Conservation (phyloP, 805 yeast genomes). For the Cyberlindnera euphorbiae region DNA sequence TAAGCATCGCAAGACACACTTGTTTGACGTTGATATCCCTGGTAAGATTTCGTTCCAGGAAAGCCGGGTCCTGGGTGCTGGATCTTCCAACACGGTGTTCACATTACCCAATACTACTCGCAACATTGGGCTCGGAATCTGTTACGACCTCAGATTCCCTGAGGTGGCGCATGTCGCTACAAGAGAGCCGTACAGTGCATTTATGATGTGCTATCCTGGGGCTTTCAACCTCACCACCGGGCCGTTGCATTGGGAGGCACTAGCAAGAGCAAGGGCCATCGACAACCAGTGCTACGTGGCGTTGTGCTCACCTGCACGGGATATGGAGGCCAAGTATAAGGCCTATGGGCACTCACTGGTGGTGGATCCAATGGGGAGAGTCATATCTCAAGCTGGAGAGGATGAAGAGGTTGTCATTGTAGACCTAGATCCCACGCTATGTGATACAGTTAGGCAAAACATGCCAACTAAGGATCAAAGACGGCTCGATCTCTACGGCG, state of each 20-base stretch:
- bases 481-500: conserved; percentile 48
- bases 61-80: conserved; percentile 25
- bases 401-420: conserved; percentile 69
- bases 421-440: conserved; percentile 53
- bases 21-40: conserved; percentile 54
- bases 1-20: conserved; percentile 19
- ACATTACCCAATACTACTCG: conserved; percentile 48
- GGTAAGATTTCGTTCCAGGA: conserved; percentile 87
- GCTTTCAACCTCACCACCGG: conserved; percentile 85
- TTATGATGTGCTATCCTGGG: conserved; percentile 77
- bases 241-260: conserved; percentile 76
- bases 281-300: conserved; percentile 72
- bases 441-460: conserved; percentile 50
- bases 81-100: conserved; percentile 13
- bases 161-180: conserved; percentile 65
- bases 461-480: conserved; percentile 67
- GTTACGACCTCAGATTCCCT: conserved; percentile 79
- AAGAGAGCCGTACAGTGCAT: conserved; percentile 40
- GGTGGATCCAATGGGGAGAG: conserved; percentile 57
- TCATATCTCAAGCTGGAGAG: conserved; percentile 68
- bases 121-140: conserved; percentile 86
- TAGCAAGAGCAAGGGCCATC: conserved; percentile 70
- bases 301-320: conserved; percentile 87
- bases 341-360: conserved; percentile 66
- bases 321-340: conserved; percentile 52